phyloP scores from a whole-genome alignment of 2,329 filamentous ascomycete genomes.

The Trichoderma lentiforme region DNA sequence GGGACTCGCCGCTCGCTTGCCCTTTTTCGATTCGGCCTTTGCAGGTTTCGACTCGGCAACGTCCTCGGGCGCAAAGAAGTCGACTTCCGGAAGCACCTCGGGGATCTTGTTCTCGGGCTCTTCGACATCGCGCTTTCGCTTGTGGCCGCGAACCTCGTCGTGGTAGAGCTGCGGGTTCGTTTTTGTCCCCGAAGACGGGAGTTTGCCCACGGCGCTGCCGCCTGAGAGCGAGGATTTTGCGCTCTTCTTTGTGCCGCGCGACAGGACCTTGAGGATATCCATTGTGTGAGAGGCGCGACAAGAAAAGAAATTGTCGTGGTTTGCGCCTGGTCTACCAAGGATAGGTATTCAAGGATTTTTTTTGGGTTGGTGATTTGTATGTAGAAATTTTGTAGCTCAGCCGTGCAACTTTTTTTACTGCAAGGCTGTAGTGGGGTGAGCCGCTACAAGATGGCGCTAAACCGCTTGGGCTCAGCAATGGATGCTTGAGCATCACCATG shows the following conservation, averaged over 20 bases:
- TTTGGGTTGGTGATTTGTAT: neutral
- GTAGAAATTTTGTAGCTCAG: conserved; percentile 23
- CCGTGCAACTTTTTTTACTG: conserved; percentile 21
- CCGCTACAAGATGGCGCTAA: neutral
- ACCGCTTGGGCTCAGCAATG: neutral
- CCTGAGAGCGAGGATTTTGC: conserved; percentile 33
- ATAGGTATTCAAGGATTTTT: neutral
- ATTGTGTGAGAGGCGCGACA: conserved; percentile 37
- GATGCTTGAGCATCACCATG: neutral
- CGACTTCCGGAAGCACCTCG: conserved; percentile 45
- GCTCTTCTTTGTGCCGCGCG: conserved; percentile 62
- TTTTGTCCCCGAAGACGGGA: conserved; percentile 63
- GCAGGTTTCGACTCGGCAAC: conserved; percentile 33
- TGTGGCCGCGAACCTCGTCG: conserved; percentile 50
- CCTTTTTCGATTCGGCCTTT: conserved; percentile 22
- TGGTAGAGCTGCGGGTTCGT: conserved; percentile 69
- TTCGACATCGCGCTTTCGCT: conserved; percentile 51
- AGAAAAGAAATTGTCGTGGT: neutral
- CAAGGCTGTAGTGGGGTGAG: conserved; percentile 24
- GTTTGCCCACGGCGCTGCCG: conserved; percentile 37
- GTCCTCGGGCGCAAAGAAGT: conserved; percentile 57
- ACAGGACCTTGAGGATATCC: conserved; percentile 72
- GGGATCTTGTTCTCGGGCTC: conserved; percentile 33
- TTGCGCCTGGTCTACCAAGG: neutral
- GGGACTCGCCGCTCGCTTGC: conserved; percentile 30